Base-by-base conservation (phyloP, 2,329 filamentous ascomycete genomes). In the Xylaria digitata region DNA sequence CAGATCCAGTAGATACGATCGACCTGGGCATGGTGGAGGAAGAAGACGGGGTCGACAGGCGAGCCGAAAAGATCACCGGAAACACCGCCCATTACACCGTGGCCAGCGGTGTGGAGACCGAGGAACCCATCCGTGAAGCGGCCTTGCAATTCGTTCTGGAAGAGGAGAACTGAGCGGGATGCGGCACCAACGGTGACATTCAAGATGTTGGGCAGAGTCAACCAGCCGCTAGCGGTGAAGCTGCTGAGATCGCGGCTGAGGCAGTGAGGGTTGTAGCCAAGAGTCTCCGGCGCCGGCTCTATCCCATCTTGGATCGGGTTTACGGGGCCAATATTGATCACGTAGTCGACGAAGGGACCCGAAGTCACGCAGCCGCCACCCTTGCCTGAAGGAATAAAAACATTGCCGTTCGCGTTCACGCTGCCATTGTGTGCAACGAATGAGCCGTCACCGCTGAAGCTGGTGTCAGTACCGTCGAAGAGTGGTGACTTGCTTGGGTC, bases 391-490 rank as follows among this genome's bases (percentile, higher is more conserved):
- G 82, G 84, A 30, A 73, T 71, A 30, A 71, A 72, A 13, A 69
- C 66, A 15, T 72, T 70, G 13, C 72, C 71, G 55, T 63, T 64
- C 2, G 63, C 71, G 21, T 48, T 61, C 11, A 73, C 70, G 55
- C 61, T 69, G 63, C 77, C 72, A 57, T 75, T 48, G 23, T 73
- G 65, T 37, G 48, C 23, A 2, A 64, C 49, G 50, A 73, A 76
- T 13, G 75, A 66, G 23, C 85, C 85, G 65, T 87, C 82, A 21
- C 84, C 83, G 30, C 81, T 81, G 79, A 86, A 75, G 60, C 80
- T 83, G 56, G 81, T 84, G 30, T 80, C 81, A 67, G 82, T 83
- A 55, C 86, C 86, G 69, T 87, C 85, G 66, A 89, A 87, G 55
- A 87, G 74, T 15, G 85, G 83, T 0, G 85, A 86, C 61, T 81